A percentile compares a stretch with the other conserved stretches of the same genome.
Evolutionary conservation across 805 yeast genomes (phyloP).

Genomic region (Middelhovenomyces tepae): DNA sequence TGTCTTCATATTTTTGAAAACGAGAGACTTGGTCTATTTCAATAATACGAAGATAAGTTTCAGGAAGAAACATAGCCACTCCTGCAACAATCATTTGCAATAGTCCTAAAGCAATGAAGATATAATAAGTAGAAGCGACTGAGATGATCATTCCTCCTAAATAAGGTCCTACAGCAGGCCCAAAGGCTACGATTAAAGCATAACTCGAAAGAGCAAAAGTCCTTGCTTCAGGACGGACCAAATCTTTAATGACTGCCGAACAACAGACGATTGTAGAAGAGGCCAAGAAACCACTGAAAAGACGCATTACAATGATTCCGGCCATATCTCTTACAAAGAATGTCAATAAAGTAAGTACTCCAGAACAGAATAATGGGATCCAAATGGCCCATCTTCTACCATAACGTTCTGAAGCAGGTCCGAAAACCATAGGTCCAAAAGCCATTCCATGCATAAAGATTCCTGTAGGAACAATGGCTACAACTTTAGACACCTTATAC

Average conservation of each 20-base stretch:
- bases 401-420: conserved; percentile 10
- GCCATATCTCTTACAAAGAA: conserved; percentile 4
- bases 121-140: too few relatives aligned
- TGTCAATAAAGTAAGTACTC: conserved; percentile 8
- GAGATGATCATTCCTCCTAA: too few relatives aligned
- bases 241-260: conserved; percentile 14
- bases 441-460: conserved; percentile 27
- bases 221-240: conserved; percentile 9
- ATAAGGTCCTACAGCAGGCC: conserved; percentile 14
- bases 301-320: conserved; percentile 8
- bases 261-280: conserved; percentile 13
- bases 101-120: too few relatives aligned
- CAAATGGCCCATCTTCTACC: conserved; percentile 18
- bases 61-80: too few relatives aligned
- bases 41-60: too few relatives aligned
- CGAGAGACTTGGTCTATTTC: too few relatives aligned
- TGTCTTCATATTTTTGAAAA: too few relatives aligned
- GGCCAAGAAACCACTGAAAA: conserved; percentile 11
- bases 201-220: conserved; percentile 10
- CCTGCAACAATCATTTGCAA: too few relatives aligned
- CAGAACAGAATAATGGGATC: conserved; percentile 20
- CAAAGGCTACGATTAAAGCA: conserved; percentile 13
- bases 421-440: conserved; percentile 14
- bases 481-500: conserved; percentile 4
- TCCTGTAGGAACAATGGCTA: conserved; percentile 16